These are phyloP conservation scores for Tubosaeta brunneosetosa DNA, from an alignment of 768 basidiomycete species.

Conservation along the genomic window DNA sequence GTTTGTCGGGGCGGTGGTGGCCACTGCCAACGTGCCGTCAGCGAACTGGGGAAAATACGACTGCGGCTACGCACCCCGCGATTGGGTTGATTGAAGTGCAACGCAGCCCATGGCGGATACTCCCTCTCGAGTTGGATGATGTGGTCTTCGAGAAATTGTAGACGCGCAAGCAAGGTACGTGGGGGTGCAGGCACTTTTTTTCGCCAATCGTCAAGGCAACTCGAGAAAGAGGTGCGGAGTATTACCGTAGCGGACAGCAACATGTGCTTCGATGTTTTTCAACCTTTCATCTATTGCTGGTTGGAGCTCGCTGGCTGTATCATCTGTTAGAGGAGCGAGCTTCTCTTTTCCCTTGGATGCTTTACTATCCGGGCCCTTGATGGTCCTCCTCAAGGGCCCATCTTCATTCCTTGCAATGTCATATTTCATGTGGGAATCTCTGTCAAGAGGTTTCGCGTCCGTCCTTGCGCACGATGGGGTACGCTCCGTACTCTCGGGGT, in stretches of 20 bases:
- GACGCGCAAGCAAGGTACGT: conserved; percentile 54
- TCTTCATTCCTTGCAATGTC: conserved; percentile 84
- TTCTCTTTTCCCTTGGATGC: conserved; percentile 9
- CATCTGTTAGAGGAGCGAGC: conserved; percentile 18
- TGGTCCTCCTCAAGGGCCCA: conserved; percentile 63
- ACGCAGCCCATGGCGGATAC: conserved; percentile 82
- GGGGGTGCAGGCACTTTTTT: conserved; percentile 66
- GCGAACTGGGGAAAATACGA: background rate
- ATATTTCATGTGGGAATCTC: conserved; percentile 80
- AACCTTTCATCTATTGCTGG: conserved; percentile 64
- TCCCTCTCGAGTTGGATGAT: conserved; percentile 73
- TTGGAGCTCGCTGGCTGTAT: conserved; percentile 40
- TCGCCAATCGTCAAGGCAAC: conserved; percentile 6
- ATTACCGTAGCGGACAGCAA: conserved; percentile 70
- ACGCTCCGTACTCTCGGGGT: conserved; percentile 29
- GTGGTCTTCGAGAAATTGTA: conserved; percentile 74
- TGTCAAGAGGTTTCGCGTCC: conserved; percentile 64
- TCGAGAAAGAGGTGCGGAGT: conserved; percentile 2
- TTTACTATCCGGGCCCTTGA: conserved; percentile 31
- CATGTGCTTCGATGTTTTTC: conserved; percentile 62
- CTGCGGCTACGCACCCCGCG: conserved; percentile 55
- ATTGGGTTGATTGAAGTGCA: conserved; percentile 84
- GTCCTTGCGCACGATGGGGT: conserved; percentile 65
- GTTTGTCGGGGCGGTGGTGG: conserved; percentile 76
- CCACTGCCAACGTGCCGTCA: conserved; percentile 48